Evolutionary conservation across 306 rosid genomes (phyloP), one percentile per base, ranked within the genome.

Genomic region (Castanospermum australe): DNA sequence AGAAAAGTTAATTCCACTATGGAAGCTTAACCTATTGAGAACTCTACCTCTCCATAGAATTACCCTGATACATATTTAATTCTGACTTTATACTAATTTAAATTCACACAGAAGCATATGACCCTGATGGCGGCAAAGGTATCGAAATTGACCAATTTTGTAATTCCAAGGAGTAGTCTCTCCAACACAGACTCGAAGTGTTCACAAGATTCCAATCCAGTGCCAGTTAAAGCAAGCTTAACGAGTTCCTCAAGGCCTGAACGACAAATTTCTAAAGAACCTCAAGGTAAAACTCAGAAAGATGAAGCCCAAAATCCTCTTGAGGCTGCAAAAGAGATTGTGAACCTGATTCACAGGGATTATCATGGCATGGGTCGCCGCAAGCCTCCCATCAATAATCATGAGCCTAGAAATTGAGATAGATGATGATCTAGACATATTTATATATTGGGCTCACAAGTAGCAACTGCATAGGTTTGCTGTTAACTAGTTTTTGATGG

Each of bases 311-410:
- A 84, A 68, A 84, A 75, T 70, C 83, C 72, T 51, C 45, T 60
- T 60, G 87, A 87, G 54, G 93, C 85, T 47, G 86, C 88, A 52
- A 87, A 84, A 83, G 93, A 92, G 85, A 83, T 92, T 47, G 91
- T 84, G 72, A 87, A 54, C 71, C 55, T 92, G 51, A 81, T 89
- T 73, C 76, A 81, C 45, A 89, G 51, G 81, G 97, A 92, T 83
- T 92, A 92, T 45, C n/a, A n/a, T n/a, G n/a, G n/a, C n/a, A n/a
- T 50, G 52, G n/a, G 90, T 42, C 73, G 76, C 44, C 90, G 87
- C 79, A 87, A 75, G 77, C 93, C 96, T 48, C 97, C 97, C 73
- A 86, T 89, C 79, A 81, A 92, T 82, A 90, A 92, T 28, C 41
- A 86, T 25, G 88, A 83, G 65, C 97, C 97, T 36, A 69, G 73